phyloP scores from a whole-genome alignment of 1,284 basidiomycete genomes.

The Trichosporon coremiiforme region DNA sequence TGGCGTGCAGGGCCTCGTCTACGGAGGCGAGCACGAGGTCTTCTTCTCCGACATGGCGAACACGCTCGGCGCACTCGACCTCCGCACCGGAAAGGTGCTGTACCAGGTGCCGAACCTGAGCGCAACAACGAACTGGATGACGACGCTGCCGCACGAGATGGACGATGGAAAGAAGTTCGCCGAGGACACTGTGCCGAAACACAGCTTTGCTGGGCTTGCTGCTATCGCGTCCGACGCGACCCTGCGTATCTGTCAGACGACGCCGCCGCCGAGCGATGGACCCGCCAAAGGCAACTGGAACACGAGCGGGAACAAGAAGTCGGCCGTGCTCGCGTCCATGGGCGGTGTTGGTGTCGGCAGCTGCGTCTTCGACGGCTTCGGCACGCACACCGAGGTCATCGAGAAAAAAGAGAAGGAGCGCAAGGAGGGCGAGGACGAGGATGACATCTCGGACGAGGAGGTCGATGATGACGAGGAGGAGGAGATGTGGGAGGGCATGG shows the following conservation, averaged over 20 bases:
- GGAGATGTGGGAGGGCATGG: constrained; percentile 41
- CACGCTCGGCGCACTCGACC: constrained; percentile 70
- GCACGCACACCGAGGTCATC: constrained; percentile 57
- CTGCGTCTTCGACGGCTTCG: constrained; percentile 62
- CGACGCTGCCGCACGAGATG: constrained; percentile 37
- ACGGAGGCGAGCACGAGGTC: constrained; percentile 58
- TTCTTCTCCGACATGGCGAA: constrained; percentile 74
- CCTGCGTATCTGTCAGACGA: constrained; percentile 70
- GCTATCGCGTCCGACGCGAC: constrained; percentile 52
- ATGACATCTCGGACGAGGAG: constrained; percentile 40
- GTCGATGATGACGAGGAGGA: constrained; percentile 40
- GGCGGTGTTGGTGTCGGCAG: constrained; percentile 65
- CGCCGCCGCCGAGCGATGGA: constrained; percentile 61
- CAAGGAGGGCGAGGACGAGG: constrained; percentile 36
- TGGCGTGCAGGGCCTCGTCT: constrained; percentile 62
- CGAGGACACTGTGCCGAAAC: constrained; percentile 14
- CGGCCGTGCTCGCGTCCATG: constrained; percentile 67
- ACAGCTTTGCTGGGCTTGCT: constrained; percentile 38
- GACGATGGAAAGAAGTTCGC: constrained; percentile 7
- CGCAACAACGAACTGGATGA: constrained; percentile 45
- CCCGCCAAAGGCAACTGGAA: constrained; percentile 64
- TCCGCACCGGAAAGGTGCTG: constrained; percentile 69
- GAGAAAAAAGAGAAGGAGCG: constrained; percentile 44
- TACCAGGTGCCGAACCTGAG: constrained; percentile 65
- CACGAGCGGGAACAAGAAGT: constrained; percentile 61